Percentiles rank a stretch among this genome's conserved stretches.
Evolutionary conservation across 1,284 basidiomycete genomes (phyloP).

Genomic region (Neonothopanus nambi): DNA sequence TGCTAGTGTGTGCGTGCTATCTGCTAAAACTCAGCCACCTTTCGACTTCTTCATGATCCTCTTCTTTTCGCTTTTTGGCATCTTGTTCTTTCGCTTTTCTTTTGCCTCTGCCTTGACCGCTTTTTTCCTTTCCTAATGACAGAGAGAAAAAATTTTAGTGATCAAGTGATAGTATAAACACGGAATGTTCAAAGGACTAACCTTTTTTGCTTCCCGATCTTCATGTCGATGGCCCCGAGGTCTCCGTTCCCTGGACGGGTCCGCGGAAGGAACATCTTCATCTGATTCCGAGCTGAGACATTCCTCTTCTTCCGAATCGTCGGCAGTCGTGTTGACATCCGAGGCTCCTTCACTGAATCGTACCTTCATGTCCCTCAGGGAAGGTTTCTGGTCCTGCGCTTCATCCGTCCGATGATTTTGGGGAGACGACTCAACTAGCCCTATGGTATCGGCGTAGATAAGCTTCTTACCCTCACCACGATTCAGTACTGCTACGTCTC

Average conservation of each 20-base stretch:
- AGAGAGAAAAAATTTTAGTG: conserved; percentile 10
- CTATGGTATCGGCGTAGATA: conserved; percentile 86
- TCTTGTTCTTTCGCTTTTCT: conserved; percentile 89
- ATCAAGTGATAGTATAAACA: conserved; percentile 11
- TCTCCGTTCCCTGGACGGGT: conserved; percentile 47
- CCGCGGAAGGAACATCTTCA: conserved; percentile 27
- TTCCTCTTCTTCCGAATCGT: conserved; percentile 32
- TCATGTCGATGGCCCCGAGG: conserved; percentile 88
- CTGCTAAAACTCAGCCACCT: neutral
- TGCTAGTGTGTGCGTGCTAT: neutral
- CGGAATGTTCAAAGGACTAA: conserved; percentile 29
- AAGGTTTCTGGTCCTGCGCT: neutral
- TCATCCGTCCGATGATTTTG: conserved; percentile 4
- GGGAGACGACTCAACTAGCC: conserved; percentile 47
- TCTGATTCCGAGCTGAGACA: conserved; percentile 30
- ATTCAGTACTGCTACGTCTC: conserved; percentile 77
- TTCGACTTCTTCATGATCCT: conserved; percentile 67
- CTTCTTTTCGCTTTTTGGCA: conserved; percentile 94
- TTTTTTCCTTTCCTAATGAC: conserved; percentile 81
- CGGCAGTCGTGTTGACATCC: conserved; percentile 23
- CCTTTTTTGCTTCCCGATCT: conserved; percentile 91
- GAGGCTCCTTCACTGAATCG: conserved; percentile 19
- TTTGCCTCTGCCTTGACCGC: conserved; percentile 83
- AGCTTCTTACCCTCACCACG: conserved; percentile 71
- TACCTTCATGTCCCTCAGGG: neutral